Base-by-base conservation (phyloP, 129 eudicot genomes). In the Chrysanthemum makinoi region DNA sequence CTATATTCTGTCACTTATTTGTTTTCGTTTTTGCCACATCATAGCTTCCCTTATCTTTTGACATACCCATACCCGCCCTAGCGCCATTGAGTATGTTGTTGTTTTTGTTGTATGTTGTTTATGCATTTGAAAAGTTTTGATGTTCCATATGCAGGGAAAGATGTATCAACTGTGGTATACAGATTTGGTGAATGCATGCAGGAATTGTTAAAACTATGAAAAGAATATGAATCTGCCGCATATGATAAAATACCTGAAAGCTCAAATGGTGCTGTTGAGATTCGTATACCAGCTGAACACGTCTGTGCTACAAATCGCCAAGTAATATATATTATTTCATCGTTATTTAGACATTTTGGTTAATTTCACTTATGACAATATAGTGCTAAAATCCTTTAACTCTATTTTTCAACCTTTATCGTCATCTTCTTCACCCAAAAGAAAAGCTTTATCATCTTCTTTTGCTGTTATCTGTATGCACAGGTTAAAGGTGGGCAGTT, bases 401-500 rank as follows among this genome's bases (percentile, higher is more conserved):
- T 22, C 39, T 28, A 13, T 2, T 8, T 9, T 8, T 24, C 11
- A 4, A 60, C 11, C 44, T 26, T 20, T 18, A 20, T 62, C 22
- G 19, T 43, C 66, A 35, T 64, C 17, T 20, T 20, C 20, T 20
- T 20, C 20, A 20, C 20, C 20, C 20, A 20, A 20, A 20, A 20
- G 20, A 20, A 20, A 4, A 60, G 4, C 44, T 26, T 20, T 18
- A 20, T 62, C 22, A 15, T 43, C 66, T 22, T 64, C 17, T 57
- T 73, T 19, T 49, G 44, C 16, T 47, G 30, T 26, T 19, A 30
- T 26, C 76, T 55, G 28, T 47, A n/a, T 75, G 63, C 85, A 77
- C 95, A 95, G 99, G 99, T 95, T 35, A 84, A 91, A 69, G 91
- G 96, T 79, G 94, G 97, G 58, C 99, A 90, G 83, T 89, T 95